Evolutionary conservation across 2,329 filamentous ascomycete genomes (phyloP), one percentile per base, ranked within the genome.

Genomic region (Colletotrichum gigasporum): DNA sequence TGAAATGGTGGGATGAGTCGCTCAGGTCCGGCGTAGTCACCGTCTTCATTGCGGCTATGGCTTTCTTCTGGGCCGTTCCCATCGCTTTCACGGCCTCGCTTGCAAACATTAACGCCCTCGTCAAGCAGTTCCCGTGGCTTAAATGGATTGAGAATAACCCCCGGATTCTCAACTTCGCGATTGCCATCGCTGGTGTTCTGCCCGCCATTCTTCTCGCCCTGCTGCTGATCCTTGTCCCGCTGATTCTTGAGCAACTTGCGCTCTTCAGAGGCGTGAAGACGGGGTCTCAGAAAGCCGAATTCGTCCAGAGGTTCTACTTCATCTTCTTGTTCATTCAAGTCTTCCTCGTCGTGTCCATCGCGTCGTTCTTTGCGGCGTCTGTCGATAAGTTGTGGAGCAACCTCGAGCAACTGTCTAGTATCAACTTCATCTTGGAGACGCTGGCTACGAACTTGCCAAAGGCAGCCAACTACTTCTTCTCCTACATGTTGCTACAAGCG

Each of bases 381-480:
- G 82, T 95, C 42, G 80, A 87, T 16, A 81, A 86, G n/a, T 75
- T 96, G 10, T 81, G 91, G 3, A 76, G 87, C 34, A 78, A 85
- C 24, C 69, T 85, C 7, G 72, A 78, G 9, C 37, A 74, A 20
- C 64, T 84, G 3, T 44, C 72, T 3, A 84, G 92, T 45, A 89
- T 93, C 7, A 79, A 81, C n/a, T 84, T 84, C 35, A 87, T 96
- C 61, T 87, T 96, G 0, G 76, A 87, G 16, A 83, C 91, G 0
- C 80, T 99, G 26, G 95, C 95, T 0, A 76, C 82, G 10, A 96
- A 94, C 65, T 81, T 99, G 5, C 96, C 96, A 2, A 91, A 88
- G 69, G 91, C 94, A 0, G 91, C 93, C 70, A 97, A 97, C 74
- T 99, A 98, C 78, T 99, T 98, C 82, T 98, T 97, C 83, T 95